Evolutionary conservation across 2,329 filamentous ascomycete species (phyloP).

Genomic region (Colletotrichum sp.): DNA sequence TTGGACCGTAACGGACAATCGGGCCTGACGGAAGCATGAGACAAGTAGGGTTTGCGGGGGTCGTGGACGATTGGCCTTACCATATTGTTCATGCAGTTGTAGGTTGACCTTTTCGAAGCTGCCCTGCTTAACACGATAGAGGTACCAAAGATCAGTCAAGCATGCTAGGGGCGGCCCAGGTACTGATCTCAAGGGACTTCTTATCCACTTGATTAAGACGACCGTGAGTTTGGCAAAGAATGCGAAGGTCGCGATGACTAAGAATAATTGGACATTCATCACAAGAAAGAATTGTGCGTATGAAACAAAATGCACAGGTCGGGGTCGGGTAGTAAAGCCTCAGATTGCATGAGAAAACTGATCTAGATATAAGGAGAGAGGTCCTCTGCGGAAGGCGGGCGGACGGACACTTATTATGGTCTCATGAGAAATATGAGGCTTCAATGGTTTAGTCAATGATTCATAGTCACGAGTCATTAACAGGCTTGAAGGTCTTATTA

Average conservation of each 20-base stretch:
- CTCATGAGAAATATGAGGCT: no score
- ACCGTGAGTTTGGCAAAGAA: background rate
- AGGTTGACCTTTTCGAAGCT: conserved; percentile 30
- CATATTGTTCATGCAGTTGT: conserved; percentile 33
- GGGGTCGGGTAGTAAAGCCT: no score
- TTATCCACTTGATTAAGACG: background rate
- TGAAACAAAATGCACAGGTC: no score
- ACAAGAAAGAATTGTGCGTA: no score
- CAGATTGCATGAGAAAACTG: no score
- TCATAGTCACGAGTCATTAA: no score
- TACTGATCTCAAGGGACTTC: conserved; percentile 27
- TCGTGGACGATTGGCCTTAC: conserved; percentile 4
- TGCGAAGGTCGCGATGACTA: background rate
- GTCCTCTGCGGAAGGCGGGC: no score
- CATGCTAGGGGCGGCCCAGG: conserved; percentile 29
- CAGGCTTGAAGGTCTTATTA: no score
- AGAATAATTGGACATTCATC: background rate
- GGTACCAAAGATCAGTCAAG: conserved; percentile 33
- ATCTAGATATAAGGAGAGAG: no score
- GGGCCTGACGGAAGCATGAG: conserved; percentile 24
- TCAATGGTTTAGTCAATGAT: no score
- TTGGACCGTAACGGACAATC: conserved; percentile 51
- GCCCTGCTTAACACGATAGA: conserved; percentile 26
- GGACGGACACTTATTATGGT: no score
- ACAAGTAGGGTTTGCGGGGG: no score